Evolutionary conservation across 345 rosid genomes (phyloP), one percentile per base, ranked within the genome.

Genomic region (Salix viminalis): DNA sequence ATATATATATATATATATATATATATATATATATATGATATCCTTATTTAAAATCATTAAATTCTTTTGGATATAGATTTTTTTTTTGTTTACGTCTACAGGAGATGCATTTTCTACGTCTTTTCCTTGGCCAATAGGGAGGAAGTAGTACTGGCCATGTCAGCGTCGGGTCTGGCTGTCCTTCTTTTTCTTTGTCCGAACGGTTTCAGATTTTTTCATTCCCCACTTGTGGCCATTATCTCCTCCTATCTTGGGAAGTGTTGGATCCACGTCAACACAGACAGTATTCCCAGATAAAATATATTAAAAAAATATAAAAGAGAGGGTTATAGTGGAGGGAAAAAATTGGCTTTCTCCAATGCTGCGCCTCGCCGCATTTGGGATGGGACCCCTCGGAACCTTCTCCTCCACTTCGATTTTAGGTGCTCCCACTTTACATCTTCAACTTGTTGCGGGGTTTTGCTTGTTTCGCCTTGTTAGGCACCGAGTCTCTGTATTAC

Each of bases 321-420:
- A 3, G 4, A 13, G 50, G 16, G 13, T 54, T 21, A 0, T 19
- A 19, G 11, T 6, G 60, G 60, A 54, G n/a, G n/a, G 60, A 19
- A 54, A 18, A 18, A 19, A 6, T 2, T 52, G 60, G 60, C 24
- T 52, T 19, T 52, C 9, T 19, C 4, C 50, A 44, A 18, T 52
- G 58, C n/a, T 75, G 85, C 84, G 85, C 67, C 81, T 77, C 89
- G 85, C 87, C 87, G 85, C 85, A 85, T 85, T 81, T 81, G 70
- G 16, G 5, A 4, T 69, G 77, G 84, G 86, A 48, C 30, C 86
- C 85, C 79, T 44, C 48, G 19, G 76, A 74, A 82, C 84, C 74
- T 82, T 84, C 79, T 72, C 67, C 77, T 19, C 75, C 72, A 69
- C 71, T 74, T 24, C 26, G 36, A 79, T 7, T 10, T 74, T 1